phyloP scores from a whole-genome alignment of 352 stramenopile species.

The Globisporangium solare region DNA sequence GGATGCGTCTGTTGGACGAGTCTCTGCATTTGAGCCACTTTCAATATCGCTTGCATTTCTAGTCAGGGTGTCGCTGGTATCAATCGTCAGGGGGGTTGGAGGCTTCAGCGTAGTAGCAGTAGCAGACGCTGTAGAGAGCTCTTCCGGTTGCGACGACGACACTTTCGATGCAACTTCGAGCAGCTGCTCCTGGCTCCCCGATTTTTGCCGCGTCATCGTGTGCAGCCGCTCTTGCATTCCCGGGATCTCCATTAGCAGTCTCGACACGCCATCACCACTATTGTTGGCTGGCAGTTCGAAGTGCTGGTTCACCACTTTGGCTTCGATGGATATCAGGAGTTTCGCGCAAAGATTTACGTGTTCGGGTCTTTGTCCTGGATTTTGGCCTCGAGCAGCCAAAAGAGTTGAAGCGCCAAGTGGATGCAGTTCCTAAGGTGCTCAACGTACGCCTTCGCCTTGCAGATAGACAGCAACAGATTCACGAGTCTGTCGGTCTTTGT shows the following conservation, averaged over 20 bases:
- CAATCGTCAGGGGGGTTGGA: background rate
- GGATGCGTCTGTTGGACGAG: background rate
- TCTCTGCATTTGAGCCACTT: background rate
- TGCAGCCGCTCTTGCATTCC: constrained; percentile 45
- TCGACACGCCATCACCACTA: constrained; percentile 31
- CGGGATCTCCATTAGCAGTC: constrained; percentile 48
- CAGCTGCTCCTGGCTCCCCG: constrained; percentile 8
- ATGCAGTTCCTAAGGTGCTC: constrained; percentile 80
- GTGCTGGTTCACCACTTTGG: constrained; percentile 77
- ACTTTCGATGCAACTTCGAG: constrained; percentile 4
- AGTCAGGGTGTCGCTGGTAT: background rate
- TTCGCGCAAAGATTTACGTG: constrained; percentile 76
- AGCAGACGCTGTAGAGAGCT: background rate
- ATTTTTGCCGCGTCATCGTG: constrained; percentile 19
- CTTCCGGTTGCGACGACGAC: constrained; percentile 5
- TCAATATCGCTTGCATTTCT: background rate
- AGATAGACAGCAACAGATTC: constrained; percentile 72
- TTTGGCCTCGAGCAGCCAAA: constrained; percentile 76
- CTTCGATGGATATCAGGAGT: constrained; percentile 79
- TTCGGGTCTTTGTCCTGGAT: constrained; percentile 66
- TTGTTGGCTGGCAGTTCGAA: constrained; percentile 45
- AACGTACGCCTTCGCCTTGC: constrained; percentile 68
- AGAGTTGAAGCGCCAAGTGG: constrained; percentile 63
- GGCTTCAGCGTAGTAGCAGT: background rate
- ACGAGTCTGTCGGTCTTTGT: constrained; percentile 62